Conservation (phyloP, 1,284 basidiomycete genomes). For the Tremellales sp. region DNA sequence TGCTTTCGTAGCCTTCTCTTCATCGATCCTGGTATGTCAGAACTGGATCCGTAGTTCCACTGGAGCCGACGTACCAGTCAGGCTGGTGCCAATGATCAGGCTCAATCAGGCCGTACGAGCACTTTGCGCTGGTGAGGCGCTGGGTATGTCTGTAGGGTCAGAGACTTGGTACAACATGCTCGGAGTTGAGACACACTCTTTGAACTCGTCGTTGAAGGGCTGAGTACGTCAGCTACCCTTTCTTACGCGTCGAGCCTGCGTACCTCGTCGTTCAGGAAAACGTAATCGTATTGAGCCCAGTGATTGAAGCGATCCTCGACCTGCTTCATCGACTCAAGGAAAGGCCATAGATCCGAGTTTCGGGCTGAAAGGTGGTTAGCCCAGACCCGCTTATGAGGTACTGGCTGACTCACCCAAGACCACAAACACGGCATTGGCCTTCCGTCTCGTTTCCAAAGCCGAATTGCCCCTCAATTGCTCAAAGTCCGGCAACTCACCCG, state of each 20-base stretch:
- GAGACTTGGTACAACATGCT: too few species aligned
- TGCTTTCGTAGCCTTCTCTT: conserved; percentile 60
- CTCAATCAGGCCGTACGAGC: conserved; percentile 78
- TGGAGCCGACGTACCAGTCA: conserved; percentile 52
- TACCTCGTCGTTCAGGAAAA: conserved; percentile 74
- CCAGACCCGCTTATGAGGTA: background rate
- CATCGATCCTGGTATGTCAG: conserved; percentile 57
- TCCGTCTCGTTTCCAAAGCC: conserved; percentile 42
- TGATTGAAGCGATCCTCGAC: conserved; percentile 62
- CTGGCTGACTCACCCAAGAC: conserved; percentile 55
- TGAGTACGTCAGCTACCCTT: conserved; percentile 5
- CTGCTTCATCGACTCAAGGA: conserved; percentile 54
- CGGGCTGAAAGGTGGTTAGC: conserved; percentile 53
- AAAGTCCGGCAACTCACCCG: conserved; percentile 9
- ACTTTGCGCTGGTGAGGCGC: conserved; percentile 61
- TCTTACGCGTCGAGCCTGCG: conserved; percentile 1
- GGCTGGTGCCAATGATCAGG: conserved; percentile 79
- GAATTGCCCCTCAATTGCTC: conserved; percentile 29
- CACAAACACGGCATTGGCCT: conserved; percentile 80
- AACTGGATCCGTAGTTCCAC: background rate
- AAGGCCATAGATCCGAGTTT: conserved; percentile 70
- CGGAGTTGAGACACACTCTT: conserved; percentile 53
- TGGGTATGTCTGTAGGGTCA: conserved; percentile 56
- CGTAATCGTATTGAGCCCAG: conserved; percentile 77
- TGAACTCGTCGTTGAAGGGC: conserved; percentile 70